Percentiles rank a stretch among this genome's conserved stretches.
Conservation (phyloP, 345 rosid genomes). For the Rhizophora mangle region DNA sequence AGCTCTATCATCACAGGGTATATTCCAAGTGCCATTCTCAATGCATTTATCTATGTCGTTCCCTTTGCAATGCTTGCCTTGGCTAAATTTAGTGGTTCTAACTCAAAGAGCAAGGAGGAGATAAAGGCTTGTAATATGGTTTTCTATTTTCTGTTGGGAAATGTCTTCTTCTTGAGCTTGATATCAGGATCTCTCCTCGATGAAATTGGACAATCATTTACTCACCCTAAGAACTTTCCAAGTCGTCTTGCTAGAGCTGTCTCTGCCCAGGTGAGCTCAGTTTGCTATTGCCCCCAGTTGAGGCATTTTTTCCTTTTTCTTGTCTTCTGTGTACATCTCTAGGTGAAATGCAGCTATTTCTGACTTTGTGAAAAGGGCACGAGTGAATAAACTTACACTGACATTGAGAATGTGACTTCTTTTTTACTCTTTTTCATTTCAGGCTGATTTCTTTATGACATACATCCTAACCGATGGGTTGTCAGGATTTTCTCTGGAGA, state of each 20-base stretch:
- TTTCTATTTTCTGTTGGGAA: constrained; percentile 86
- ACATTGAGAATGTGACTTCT: constrained; percentile 8
- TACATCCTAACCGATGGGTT: constrained; percentile 83
- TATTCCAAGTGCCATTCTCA: constrained; percentile 89
- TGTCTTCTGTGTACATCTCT: not conserved
- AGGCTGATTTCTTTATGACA: constrained; percentile 87
- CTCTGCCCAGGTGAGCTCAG: constrained; percentile 66
- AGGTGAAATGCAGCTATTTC: no score
- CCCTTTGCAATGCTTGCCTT: constrained; percentile 80
- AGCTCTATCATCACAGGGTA: constrained; percentile 83
- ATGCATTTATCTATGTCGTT: constrained; percentile 64
- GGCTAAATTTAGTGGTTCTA: constrained; percentile 63
- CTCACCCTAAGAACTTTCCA: constrained; percentile 69
- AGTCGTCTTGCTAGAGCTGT: constrained; percentile 84
- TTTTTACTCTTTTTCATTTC: constrained; percentile 14
- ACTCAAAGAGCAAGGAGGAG: constrained; percentile 79
- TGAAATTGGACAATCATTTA: constrained; percentile 70
- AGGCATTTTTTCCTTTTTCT: not conserved
- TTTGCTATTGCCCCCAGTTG: not conserved
- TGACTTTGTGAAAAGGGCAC: no score
- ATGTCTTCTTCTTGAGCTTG: constrained; percentile 82
- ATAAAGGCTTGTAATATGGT: constrained; percentile 95
- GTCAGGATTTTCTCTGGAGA: constrained; percentile 80
- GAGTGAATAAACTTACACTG: not conserved
- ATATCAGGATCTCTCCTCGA: constrained; percentile 89